A percentile compares a stretch with the other conserved stretches of the same genome.
Evolutionary conservation across 495 filamentous ascomycete species (phyloP).

Genomic region (Glonium stellatum): DNA sequence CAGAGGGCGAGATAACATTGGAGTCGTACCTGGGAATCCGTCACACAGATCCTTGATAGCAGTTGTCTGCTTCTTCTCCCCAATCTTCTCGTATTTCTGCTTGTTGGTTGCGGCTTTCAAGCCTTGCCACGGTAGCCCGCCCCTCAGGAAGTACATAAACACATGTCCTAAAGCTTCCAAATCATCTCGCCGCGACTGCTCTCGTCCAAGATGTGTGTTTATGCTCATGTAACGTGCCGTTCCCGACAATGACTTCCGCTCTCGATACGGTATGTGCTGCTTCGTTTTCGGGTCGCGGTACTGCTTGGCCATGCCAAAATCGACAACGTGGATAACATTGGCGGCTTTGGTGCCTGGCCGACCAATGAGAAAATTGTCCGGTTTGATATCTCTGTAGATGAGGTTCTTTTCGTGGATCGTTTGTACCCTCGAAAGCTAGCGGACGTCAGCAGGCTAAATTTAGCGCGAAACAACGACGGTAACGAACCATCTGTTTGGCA

Average conservation of each 20-base stretch:
- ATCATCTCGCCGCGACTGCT: constrained; percentile 95
- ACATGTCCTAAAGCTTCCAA: constrained; percentile 94
- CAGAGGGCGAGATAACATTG: neutral
- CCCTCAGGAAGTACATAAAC: constrained; percentile 98
- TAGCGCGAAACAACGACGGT: neutral
- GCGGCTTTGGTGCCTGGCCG: constrained; percentile 85
- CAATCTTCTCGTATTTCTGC: constrained; percentile 99
- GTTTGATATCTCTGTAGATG: constrained; percentile 99
- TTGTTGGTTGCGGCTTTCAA: constrained; percentile 99
- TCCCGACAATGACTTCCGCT: constrained; percentile 94
- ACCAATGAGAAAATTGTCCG: constrained; percentile 98
- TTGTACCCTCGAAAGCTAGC: constrained; percentile 88
- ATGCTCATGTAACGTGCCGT: constrained; percentile 99
- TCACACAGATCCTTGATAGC: constrained; percentile 95
- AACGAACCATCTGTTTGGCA: constrained; percentile 89
- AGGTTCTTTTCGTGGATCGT: constrained; percentile 99
- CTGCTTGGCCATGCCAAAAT: constrained; percentile 99
- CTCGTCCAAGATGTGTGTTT: constrained; percentile 94
- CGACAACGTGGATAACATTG: constrained; percentile 98
- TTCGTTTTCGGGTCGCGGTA: constrained; percentile 99
- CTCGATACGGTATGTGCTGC: constrained; percentile 97
- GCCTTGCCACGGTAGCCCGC: constrained; percentile 96
- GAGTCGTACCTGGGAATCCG: constrained; percentile 67
- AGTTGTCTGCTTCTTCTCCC: constrained; percentile 99
- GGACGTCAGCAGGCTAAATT: constrained; percentile 24